These are phyloP conservation scores for Avena eriantha DNA, from an alignment of 176 grass and related monocot genomes.

Conservation along the genomic window DNA sequence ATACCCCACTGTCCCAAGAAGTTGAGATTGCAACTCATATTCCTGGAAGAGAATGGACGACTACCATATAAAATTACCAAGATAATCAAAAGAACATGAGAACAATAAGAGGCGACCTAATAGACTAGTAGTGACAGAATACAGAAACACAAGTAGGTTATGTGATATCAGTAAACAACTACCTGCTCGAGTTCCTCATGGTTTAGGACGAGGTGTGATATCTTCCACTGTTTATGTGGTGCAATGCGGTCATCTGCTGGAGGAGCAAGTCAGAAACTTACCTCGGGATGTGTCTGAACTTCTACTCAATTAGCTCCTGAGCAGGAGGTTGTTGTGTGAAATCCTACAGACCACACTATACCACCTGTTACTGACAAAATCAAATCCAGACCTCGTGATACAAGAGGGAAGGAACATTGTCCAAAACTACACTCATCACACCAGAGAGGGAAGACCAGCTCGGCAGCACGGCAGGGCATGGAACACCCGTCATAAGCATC, in stretches of 20 bases:
- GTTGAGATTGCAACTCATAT: background rate
- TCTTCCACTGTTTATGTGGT: conserved; percentile 79
- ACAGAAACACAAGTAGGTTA: background rate
- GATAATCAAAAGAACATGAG: background rate
- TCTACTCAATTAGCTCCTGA: conserved; percentile 93
- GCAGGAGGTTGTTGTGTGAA: conserved; percentile 88
- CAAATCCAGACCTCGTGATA: conserved; percentile 30
- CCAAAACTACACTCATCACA: conserved; percentile 58
- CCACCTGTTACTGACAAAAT: conserved; percentile 57
- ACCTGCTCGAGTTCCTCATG: conserved; percentile 72
- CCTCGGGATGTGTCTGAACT: conserved; percentile 94
- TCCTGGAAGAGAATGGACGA: background rate
- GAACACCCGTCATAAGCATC: conserved; percentile 87
- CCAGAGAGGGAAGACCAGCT: conserved; percentile 88
- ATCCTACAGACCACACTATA: conserved; percentile 84
- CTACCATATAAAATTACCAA: background rate
- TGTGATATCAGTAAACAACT: conserved; percentile 27
- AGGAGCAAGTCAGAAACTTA: conserved; percentile 57
- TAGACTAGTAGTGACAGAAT: background rate
- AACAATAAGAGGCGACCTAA: background rate
- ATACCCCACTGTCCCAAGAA: conserved; percentile 3
- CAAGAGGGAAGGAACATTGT: conserved; percentile 15
- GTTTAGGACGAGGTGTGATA: conserved; percentile 71
- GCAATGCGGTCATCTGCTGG: conserved; percentile 59
- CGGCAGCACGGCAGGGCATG: conserved; percentile 75